phyloP scores from a whole-genome alignment of 2,329 filamentous ascomycete species.

The Colletotrichum viniferum region DNA sequence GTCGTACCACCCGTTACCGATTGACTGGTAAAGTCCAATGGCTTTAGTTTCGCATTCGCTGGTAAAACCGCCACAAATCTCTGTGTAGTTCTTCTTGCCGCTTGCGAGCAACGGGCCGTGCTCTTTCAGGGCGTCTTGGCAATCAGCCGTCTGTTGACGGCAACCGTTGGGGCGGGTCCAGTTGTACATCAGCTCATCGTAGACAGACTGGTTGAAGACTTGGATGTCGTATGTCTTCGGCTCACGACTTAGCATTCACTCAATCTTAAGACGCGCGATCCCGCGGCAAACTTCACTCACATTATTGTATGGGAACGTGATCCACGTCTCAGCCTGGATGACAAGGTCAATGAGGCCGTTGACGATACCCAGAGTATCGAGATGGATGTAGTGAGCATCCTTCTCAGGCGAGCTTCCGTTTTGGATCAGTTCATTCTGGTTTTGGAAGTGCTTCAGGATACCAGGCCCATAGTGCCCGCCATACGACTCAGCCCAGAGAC shows the following conservation, averaged over 20 bases:
- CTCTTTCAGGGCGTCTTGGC: slow-evolving; percentile 43
- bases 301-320: slow-evolving; percentile 64
- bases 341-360: slow-evolving; percentile 73
- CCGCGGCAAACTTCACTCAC: slow-evolving; percentile 25
- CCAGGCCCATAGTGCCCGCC: slow-evolving; percentile 46
- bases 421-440: slow-evolving; percentile 63
- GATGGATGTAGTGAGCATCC: slow-evolving; percentile 45
- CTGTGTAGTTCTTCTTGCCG: slow-evolving; percentile 14
- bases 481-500: slow-evolving; percentile 64
- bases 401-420: slow-evolving; percentile 58
- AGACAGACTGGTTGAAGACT: slow-evolving; percentile 46
- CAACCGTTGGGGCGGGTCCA: slow-evolving; percentile 50
- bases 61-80: slow-evolving; percentile 5
- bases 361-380: slow-evolving; percentile 71
- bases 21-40: background rate
- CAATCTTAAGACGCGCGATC: fast-evolving
- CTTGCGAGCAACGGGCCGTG: slow-evolving; percentile 25
- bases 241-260: background rate
- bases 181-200: slow-evolving; percentile 36
- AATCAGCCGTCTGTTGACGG: slow-evolving; percentile 54
- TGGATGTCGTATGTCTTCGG: slow-evolving; percentile 62
- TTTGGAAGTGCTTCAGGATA: slow-evolving; percentile 63
- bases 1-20: slow-evolving; percentile 24
- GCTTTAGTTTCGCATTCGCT: slow-evolving; percentile 29
- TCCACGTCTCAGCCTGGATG: slow-evolving; percentile 62